Evolutionary conservation across 345 rosid species (phyloP).

Genomic region (Bruguiera sexangula): DNA sequence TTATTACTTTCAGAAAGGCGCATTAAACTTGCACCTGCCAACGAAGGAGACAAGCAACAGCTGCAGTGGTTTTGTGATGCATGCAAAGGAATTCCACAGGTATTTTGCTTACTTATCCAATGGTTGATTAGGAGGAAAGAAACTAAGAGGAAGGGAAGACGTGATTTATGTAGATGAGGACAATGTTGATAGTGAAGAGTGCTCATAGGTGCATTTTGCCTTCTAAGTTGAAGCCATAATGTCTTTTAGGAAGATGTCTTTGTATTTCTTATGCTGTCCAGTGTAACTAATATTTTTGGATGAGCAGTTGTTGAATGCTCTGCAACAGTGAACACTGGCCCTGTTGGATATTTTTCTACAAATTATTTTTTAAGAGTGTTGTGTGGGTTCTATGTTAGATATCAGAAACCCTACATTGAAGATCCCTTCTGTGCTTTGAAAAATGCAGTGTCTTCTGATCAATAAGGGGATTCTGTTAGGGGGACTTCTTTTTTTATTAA

Average conservation of each 20-base stretch:
- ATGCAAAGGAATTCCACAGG: constrained; percentile 96
- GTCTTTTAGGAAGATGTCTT: not conserved
- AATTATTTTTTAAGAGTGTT: too few relatives aligned
- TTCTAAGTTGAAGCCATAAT: not conserved
- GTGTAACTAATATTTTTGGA: not conserved
- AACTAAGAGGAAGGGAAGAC: not conserved
- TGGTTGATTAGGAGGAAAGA: not conserved
- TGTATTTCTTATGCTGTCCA: not conserved
- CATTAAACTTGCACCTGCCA: constrained; percentile 66
- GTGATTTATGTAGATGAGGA: not conserved
- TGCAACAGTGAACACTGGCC: not conserved
- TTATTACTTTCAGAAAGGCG: constrained; percentile 59
- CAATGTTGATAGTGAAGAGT: not conserved
- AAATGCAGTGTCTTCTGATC: too few relatives aligned
- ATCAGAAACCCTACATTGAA: not conserved
- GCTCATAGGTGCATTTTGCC: too few relatives aligned
- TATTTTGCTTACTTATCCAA: constrained; percentile 19
- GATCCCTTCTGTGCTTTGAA: too few relatives aligned
- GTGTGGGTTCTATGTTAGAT: not conserved
- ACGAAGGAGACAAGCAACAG: constrained; percentile 71
- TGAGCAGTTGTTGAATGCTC: not conserved
- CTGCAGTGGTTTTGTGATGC: constrained; percentile 85
- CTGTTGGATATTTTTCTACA: not conserved
- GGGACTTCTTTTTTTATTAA: too few relatives aligned
- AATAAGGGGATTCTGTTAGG: too few relatives aligned